Percentiles rank a stretch among this genome's conserved stretches.
Evolutionary conservation across 176 grass and related monocot genomes (phyloP).

Genomic region (Aegilops sharonensis): DNA sequence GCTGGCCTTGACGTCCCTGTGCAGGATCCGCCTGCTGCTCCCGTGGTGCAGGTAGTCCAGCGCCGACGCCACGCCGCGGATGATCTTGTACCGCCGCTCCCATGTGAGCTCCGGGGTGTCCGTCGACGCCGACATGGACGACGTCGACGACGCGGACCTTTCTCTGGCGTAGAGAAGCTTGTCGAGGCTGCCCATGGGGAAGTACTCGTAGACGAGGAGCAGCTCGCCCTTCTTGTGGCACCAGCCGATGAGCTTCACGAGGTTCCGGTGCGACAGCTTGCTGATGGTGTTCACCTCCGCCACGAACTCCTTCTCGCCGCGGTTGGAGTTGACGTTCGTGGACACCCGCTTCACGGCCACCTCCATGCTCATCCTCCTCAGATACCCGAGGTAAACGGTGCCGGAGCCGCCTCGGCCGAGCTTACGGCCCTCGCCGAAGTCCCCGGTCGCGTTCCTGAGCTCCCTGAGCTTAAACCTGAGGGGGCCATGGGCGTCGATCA

Average conservation of each 20-base stretch:
- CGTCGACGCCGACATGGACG: neutral
- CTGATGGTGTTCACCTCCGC: conserved; percentile 65
- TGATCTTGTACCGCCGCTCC: conserved; percentile 42
- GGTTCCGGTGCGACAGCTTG: conserved; percentile 69
- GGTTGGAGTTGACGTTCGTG: neutral
- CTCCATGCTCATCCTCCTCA: conserved; percentile 26
- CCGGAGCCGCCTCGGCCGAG: conserved; percentile 49
- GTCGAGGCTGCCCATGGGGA: conserved; percentile 53
- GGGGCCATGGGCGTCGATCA: conserved; percentile 41
- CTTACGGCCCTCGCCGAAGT: conserved; percentile 35
- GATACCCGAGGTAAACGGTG: conserved; percentile 44
- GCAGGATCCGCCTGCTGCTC: conserved; percentile 48
- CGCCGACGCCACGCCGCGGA: conserved; percentile 49
- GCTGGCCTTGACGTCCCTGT: conserved; percentile 62
- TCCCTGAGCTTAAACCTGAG: conserved; percentile 41
- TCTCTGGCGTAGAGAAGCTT: conserved; percentile 27
- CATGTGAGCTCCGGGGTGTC: conserved; percentile 36
- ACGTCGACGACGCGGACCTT: neutral
- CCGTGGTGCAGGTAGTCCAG: conserved; percentile 66
- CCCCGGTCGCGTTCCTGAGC: conserved; percentile 29
- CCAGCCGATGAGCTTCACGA: conserved; percentile 57
- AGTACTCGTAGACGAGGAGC: conserved; percentile 56
- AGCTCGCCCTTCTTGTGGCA: conserved; percentile 51
- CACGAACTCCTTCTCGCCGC: conserved; percentile 53
- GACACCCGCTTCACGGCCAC: conserved; percentile 48